phyloP scores from a whole-genome alignment of 805 yeast species.

The Kodamaea leandrae region DNA sequence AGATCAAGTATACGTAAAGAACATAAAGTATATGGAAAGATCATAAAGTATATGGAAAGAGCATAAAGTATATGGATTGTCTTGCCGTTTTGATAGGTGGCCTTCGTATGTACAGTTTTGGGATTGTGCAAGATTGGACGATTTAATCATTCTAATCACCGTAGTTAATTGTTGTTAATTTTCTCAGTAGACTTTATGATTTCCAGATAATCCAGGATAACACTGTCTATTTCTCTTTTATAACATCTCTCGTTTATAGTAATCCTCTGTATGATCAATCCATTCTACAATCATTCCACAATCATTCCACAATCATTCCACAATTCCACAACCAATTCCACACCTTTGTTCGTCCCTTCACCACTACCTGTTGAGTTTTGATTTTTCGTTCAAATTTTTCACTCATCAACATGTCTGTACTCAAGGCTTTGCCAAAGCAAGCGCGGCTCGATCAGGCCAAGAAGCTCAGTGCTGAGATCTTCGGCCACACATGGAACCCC shows the following conservation, averaged over 20 bases:
- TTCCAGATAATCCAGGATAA: too few species aligned
- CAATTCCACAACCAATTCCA: neutral
- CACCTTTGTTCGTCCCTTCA: neutral
- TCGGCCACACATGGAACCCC: slow-evolving; percentile 72
- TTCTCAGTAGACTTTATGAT: too few species aligned
- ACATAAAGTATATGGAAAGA: too few species aligned
- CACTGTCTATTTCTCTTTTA: neutral
- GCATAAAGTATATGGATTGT: too few species aligned
- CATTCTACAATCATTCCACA: neutral
- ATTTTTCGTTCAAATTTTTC: neutral
- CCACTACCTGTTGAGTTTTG: neutral
- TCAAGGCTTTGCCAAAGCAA: slow-evolving; percentile 37
- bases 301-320: neutral
- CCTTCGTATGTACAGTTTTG: too few species aligned
- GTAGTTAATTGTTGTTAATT: too few species aligned
- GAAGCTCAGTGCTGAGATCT: slow-evolving; percentile 61
- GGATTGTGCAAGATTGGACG: too few species aligned
- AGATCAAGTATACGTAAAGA: too few species aligned
- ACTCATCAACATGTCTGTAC: slow-evolving; percentile 20
- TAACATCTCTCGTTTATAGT: neutral
- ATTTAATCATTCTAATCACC: too few species aligned
- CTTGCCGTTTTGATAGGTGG: too few species aligned
- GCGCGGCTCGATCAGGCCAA: slow-evolving; percentile 55
- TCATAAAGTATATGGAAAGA: too few species aligned
- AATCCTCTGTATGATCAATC: too few species aligned